Percentiles rank a stretch among this genome's conserved stretches.
Evolutionary conservation across 2,329 filamentous ascomycete species (phyloP).

Genomic region (Ampelomyces quisqualis): DNA sequence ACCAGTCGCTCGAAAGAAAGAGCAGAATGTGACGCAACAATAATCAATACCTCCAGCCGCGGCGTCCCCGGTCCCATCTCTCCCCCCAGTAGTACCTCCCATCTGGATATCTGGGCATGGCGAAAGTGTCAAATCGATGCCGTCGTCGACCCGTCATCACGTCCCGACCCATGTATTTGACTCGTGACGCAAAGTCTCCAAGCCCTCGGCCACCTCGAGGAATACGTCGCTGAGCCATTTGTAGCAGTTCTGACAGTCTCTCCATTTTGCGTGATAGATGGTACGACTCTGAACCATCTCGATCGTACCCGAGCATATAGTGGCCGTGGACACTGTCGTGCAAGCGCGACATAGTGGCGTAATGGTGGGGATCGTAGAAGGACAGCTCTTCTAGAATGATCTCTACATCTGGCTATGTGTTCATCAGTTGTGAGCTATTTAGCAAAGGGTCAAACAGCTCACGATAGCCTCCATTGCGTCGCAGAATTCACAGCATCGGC

Average conservation of each 20-base stretch:
- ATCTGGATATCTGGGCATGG: background rate
- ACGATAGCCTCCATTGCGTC: constrained; percentile 8
- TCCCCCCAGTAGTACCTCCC: too few species aligned
- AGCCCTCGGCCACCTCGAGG: constrained; percentile 1
- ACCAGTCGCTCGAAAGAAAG: too few species aligned
- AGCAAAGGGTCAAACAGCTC: background rate
- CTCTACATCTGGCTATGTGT: constrained; percentile 11
- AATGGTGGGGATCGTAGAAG: background rate
- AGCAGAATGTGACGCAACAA: too few species aligned
- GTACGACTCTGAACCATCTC: constrained; percentile 7
- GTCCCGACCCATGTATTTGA: constrained; percentile 11
- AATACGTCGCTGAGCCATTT: constrained; percentile 1
- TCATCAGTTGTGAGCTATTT: background rate
- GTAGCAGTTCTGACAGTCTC: constrained; percentile 8
- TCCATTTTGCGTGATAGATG: constrained; percentile 14
- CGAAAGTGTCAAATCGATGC: constrained; percentile 1
- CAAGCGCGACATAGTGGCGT: background rate
- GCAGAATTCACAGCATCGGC: constrained; percentile 15
- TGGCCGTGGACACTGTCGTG: constrained; percentile 13
- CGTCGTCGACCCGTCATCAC: constrained; percentile 6
- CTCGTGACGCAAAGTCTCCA: constrained; percentile 7
- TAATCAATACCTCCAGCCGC: too few species aligned
- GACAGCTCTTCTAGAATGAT: constrained; percentile 4
- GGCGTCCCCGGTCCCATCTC: too few species aligned
- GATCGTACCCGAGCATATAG: constrained; percentile 12